Evolutionary conservation across 768 basidiomycete species (phyloP), one percentile per base, ranked within the genome.

Genomic region (Leccinum broughii): DNA sequence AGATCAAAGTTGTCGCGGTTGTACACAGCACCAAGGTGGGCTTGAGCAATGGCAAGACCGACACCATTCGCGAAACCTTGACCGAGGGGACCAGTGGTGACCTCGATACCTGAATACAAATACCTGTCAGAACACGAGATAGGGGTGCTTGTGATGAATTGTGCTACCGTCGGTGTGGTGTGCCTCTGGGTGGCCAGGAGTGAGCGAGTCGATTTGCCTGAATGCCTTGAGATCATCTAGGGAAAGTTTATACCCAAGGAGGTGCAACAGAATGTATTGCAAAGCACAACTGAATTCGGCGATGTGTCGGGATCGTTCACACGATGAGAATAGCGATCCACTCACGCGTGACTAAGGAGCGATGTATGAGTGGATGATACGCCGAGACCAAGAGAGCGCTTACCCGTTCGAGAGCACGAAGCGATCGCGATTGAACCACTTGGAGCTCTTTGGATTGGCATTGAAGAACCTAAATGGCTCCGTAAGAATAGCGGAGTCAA

Each of bases 401-500:
- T 76, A 94, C 86, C 94, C 94, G 71, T 96, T 96, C 65, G 95
- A 97, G 65, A 97, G 87, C 61, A 98, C 95, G 69, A 96, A 98
- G 77, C 95, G 89, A 81, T 97, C 95, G 62, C 95, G 89, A 78
- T 95, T 96, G 79, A 89, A 90, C 95, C 93, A 96, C 75, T 92
- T 88, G 46, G 94, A 86, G 79, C 83, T 89, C 75, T 87, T 87
- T 54, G 94, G 91, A 78, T 94, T 95, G 69, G 88, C 87, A 64
- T 90, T 90, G 78, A 97, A 75, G 83, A 94, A 92, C 20, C 91
- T 92, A 32, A 55, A 24, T 55, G 32, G 11, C 30, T 15, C 53
- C 20, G 22, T 66, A 53, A 62, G 53, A 17, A 30, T 24, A n/a
- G 26, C 34, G 35, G 17, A 10, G 13, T 34, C 4, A 9, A 35